phyloP scores from a whole-genome alignment of 768 basidiomycete genomes.

The Termitomyces sp. region DNA sequence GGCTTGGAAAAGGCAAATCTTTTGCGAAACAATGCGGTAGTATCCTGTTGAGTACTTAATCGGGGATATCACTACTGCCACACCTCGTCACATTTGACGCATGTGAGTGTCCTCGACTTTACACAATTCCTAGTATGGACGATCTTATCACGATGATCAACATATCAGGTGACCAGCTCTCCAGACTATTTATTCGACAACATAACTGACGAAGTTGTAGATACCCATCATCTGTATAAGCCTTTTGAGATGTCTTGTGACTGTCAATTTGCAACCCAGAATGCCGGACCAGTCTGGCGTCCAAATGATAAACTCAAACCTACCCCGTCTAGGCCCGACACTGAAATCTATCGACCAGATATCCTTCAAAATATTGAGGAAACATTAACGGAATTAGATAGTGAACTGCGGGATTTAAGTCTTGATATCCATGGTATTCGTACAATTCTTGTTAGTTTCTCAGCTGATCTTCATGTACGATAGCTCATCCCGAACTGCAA shows the following conservation, averaged over 20 bases:
- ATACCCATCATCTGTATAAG: neutral
- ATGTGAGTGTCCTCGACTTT: no score
- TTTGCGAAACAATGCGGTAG: no score
- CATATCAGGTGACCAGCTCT: neutral
- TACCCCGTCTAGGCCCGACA: constrained; percentile 24
- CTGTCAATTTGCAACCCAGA: constrained; percentile 8
- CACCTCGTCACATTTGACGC: no score
- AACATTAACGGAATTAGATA: constrained; percentile 46
- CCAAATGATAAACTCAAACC: constrained; percentile 30
- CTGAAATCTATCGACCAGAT: constrained; percentile 47
- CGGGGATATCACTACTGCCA: no score
- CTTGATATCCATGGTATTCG: constrained; percentile 65
- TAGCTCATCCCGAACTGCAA: constrained; percentile 66
- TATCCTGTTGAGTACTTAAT: no score
- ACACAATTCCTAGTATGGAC: no score
- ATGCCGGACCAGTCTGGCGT: constrained; percentile 32
- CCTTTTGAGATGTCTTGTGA: constrained; percentile 9
- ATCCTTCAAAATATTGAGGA: constrained; percentile 56
- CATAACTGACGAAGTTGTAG: neutral
- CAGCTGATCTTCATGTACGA: neutral
- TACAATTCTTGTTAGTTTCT: neutral
- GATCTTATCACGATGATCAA: constrained; percentile 3
- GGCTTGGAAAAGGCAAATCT: neutral
- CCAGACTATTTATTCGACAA: neutral
- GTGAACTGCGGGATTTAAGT: constrained; percentile 55